phyloP scores from a whole-genome alignment of 164 flowering plant species.

The Macadamia integrifolia region DNA sequence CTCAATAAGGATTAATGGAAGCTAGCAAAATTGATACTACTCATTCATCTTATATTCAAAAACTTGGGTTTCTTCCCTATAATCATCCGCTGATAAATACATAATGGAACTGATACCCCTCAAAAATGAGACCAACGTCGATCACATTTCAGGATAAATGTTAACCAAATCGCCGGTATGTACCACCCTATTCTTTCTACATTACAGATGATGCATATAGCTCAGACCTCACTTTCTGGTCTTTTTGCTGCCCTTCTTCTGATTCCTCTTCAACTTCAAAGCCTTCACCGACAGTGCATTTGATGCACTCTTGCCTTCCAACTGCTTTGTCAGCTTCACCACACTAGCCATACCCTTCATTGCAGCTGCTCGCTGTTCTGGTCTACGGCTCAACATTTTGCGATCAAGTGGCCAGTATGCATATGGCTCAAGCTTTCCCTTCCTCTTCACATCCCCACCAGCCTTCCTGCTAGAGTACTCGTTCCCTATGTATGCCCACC shows the following conservation, averaged over 20 bases:
- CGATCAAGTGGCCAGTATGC: slow-evolving; percentile 99
- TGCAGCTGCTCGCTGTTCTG: slow-evolving; percentile 83
- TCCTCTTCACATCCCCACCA: slow-evolving; percentile 83
- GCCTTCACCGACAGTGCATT: slow-evolving; percentile 49
- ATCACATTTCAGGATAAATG: too few relatives aligned
- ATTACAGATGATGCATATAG: background rate
- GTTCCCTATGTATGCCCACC: slow-evolving; percentile 82
- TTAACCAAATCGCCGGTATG: too few relatives aligned
- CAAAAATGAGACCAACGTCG: too few relatives aligned
- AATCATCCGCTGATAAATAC: too few relatives aligned
- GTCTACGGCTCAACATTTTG: slow-evolving; percentile 93
- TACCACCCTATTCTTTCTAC: too few relatives aligned
- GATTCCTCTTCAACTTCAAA: slow-evolving; percentile 32
- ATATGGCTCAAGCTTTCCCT: slow-evolving; percentile 94
- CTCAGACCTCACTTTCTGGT: slow-evolving; percentile 7
- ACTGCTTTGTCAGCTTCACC: slow-evolving; percentile 72
- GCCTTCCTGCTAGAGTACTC: slow-evolving; percentile 94
- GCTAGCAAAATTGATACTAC: too few relatives aligned
- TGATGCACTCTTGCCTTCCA: slow-evolving; percentile 82
- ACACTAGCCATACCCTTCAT: slow-evolving; percentile 87
- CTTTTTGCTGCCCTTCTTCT: slow-evolving; percentile 36
- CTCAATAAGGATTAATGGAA: too few relatives aligned
- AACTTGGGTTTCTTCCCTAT: too few relatives aligned
- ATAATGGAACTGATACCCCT: too few relatives aligned
- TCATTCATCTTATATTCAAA: too few relatives aligned